phyloP scores from a whole-genome alignment of 352 stramenopile species.

The Pythium folliculosum region DNA sequence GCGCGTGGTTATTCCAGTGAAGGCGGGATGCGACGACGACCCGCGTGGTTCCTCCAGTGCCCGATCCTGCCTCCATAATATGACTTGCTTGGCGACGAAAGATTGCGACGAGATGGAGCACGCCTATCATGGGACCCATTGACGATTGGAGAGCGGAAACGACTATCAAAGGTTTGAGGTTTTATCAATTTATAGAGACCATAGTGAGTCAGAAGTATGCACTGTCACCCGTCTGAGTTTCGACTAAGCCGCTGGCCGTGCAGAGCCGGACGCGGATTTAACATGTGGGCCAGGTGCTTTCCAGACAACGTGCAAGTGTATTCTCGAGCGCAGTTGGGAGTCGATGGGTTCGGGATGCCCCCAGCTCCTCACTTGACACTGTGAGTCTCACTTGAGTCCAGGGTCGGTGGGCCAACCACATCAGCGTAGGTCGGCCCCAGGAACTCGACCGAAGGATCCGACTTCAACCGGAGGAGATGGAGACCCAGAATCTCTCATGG shows the following conservation, averaged over 20 bases:
- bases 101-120: too few relatives aligned
- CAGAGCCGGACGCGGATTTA: neutral
- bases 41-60: too few relatives aligned
- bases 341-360: neutral
- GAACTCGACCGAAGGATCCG: conserved; percentile 6
- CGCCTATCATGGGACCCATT: neutral
- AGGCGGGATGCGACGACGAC: conserved; percentile 58
- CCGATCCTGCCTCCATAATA: neutral
- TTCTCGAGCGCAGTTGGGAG: neutral
- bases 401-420: too few relatives aligned
- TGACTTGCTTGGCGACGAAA: neutral
- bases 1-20: conserved; percentile 73
- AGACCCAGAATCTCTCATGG: too few relatives aligned
- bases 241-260: conserved; percentile 7
- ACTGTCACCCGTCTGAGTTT: conserved; percentile 8
- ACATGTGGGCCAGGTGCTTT: neutral
- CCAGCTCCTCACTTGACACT: neutral
- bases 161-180: neutral
- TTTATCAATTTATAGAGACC: conserved; percentile 1
- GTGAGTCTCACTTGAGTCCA: too few relatives aligned
- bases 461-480: neutral
- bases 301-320: neutral
- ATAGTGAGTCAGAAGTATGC: neutral
- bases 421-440: neutral
- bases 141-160: neutral